phyloP scores from a whole-genome alignment of 2,329 filamentous ascomycete genomes.

The Beauveria caledonica region DNA sequence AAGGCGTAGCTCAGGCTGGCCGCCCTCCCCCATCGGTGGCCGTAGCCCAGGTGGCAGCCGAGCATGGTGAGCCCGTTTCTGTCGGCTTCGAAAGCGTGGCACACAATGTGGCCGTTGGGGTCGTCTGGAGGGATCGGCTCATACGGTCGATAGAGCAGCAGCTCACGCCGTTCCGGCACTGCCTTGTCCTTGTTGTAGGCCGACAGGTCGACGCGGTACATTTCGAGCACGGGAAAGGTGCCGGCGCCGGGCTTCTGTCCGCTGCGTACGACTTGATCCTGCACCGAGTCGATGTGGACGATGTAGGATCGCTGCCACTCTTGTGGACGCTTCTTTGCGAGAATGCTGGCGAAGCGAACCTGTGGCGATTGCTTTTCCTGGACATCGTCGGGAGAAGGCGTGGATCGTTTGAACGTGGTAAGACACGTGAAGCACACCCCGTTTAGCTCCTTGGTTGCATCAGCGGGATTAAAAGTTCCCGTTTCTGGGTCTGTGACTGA shows the following conservation, averaged over 20 bases:
- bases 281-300: constrained; percentile 35
- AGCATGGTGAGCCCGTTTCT: constrained; percentile 47
- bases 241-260: constrained; percentile 25
- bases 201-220: constrained; percentile 47
- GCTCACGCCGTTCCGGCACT: constrained; percentile 37
- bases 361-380: constrained; percentile 34
- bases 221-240: constrained; percentile 41
- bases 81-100: constrained; percentile 44
- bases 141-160: constrained; percentile 41
- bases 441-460: constrained; percentile 30
- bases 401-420: constrained; percentile 41
- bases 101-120: constrained; percentile 37
- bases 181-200: constrained; percentile 34
- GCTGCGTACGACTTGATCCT: constrained; percentile 26
- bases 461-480: constrained; percentile 31
- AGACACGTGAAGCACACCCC: constrained; percentile 42
- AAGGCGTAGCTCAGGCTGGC: constrained; percentile 44
- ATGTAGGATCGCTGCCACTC: constrained; percentile 39
- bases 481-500: constrained; percentile 22
- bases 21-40: constrained; percentile 30
- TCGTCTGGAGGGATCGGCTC: constrained; percentile 32
- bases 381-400: constrained; percentile 26
- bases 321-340: constrained; percentile 27
- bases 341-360: constrained; percentile 32
- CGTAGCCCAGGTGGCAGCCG: constrained; percentile 40